These are phyloP conservation scores for Fraxinus americana DNA, from an alignment of 257 asterid species.

Conservation along the genomic window DNA sequence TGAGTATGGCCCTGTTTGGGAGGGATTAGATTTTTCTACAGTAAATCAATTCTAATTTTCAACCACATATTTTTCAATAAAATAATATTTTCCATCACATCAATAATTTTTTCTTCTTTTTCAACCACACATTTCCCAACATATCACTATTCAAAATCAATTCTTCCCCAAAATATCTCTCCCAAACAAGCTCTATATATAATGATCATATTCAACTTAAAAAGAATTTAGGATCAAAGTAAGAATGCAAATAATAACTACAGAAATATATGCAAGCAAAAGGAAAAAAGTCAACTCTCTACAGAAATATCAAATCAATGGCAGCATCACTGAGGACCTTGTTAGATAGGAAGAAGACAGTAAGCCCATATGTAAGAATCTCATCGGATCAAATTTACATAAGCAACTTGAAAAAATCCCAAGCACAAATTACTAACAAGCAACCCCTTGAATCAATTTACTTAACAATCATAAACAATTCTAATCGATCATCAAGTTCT, in stretches of 20 bases:
- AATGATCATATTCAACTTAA: neutral
- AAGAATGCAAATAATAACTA: neutral
- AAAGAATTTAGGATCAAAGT: conserved; percentile 14
- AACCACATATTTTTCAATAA: too few species aligned
- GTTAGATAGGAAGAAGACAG: conserved; percentile 13
- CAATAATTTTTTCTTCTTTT: too few species aligned
- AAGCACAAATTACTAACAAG: conserved; percentile 4
- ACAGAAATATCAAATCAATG: neutral
- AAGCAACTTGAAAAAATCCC: conserved; percentile 33
- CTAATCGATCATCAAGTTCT: neutral
- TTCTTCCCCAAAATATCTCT: too few species aligned
- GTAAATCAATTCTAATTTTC: too few species aligned
- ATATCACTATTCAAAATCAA: too few species aligned
- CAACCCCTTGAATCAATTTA: conserved; percentile 3
- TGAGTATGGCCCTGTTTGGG: too few species aligned
- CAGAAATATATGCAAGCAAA: neutral
- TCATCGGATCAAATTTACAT: conserved; percentile 43
- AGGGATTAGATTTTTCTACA: too few species aligned
- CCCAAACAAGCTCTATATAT: too few species aligned
- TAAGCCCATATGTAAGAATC: conserved; percentile 16
- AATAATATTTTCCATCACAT: too few species aligned
- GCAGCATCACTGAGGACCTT: conserved; percentile 13
- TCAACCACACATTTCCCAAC: too few species aligned
- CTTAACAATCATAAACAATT: conserved; percentile 1
- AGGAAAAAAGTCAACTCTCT: conserved; percentile 10